Base-by-base conservation (phyloP, 2,329 filamentous ascomycete genomes). In the Fusarium guadeloupense region DNA sequence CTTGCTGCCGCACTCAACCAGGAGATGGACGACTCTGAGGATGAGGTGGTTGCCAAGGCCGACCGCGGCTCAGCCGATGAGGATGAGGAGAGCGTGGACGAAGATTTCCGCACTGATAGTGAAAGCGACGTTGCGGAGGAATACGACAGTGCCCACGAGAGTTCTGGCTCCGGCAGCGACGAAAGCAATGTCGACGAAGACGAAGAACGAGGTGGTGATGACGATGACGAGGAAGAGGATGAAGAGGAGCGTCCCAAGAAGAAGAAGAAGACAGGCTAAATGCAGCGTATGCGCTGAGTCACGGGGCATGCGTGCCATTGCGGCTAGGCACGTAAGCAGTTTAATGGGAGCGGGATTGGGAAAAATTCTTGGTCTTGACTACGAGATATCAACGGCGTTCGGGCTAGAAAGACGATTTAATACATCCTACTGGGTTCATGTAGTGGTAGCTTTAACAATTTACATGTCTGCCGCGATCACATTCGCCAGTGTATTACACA, bases 111-210 rank as follows among this genome's bases (percentile, higher is more conserved):
- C 68, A 91, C 90, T 6, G 92, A 96, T 60, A 93, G 90, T 13
- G 95, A 99, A 64, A 96, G 91, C 47, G 95, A 99, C 67, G 93
- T 97, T 3, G 95, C 94, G 1, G 95, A 99, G 77, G 96, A 99
- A 74, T 99, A 87, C 68, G 95, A 99, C 76, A 94, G 91, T 47
- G 89, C 86, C 39, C 94, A 97, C 72, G 92, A 96, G 73, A 97
- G 92, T 72, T 91, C 87, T 44, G 92, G 90, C 12, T 88, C 84
- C 16, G 88, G 89, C 70, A 88, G 85, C 54, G 81, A 76, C 8
- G 81, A 82, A 55, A 81, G 79, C 23, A 83, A 80, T 12, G 80
- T 81, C 4, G 81, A 78, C 20, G 70, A 78, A 17, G 77, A 82
- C 5, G 80, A 79, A 6, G 76, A 76, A 3, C 80, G 77, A 9